phyloP scores from a whole-genome alignment of 108 stramenopile genomes.

The Skeletonema grethae region DNA sequence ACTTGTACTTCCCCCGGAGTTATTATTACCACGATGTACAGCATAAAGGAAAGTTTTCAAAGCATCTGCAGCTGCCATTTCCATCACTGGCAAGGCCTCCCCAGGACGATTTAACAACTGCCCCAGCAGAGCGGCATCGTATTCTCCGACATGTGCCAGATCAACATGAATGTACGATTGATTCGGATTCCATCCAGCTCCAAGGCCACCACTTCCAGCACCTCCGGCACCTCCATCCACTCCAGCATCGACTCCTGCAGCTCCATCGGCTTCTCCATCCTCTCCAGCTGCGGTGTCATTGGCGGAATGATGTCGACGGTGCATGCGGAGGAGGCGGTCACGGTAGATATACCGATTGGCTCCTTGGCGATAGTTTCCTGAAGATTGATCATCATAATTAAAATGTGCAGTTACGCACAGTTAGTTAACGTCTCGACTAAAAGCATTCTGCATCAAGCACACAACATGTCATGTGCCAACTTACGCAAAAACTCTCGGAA shows the following conservation, averaged over 20 bases:
- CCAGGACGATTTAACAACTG: slow-evolving; percentile 69
- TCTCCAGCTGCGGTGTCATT: slow-evolving; percentile 17
- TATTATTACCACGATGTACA: slow-evolving; percentile 10
- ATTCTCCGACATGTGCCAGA: slow-evolving; percentile 85
- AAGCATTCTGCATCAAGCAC: not conserved
- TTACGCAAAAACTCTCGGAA: slow-evolving; percentile 86
- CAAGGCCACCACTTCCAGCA: slow-evolving; percentile 3
- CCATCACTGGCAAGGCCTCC: slow-evolving; percentile 68
- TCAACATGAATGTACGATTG: slow-evolving; percentile 66
- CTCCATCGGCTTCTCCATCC: slow-evolving; percentile 13
- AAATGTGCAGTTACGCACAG: not conserved
- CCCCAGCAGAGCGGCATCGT: slow-evolving; percentile 80
- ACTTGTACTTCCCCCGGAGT: not conserved
- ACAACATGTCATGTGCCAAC: slow-evolving; percentile 20
- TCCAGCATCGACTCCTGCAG: slow-evolving; percentile 11
- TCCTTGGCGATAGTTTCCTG: slow-evolving; percentile 86
- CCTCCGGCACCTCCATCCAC: slow-evolving; percentile 10
- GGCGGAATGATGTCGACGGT: slow-evolving; percentile 62
- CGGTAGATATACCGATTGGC: slow-evolving; percentile 75
- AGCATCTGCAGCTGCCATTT: slow-evolving; percentile 76
- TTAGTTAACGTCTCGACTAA: slow-evolving; percentile 1
- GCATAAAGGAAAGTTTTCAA: slow-evolving; percentile 69
- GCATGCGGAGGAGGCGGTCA: slow-evolving; percentile 80
- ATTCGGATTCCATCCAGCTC: slow-evolving; percentile 38
- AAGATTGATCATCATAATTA: not conserved